These are phyloP conservation scores for Prosopis cineraria DNA, from an alignment of 306 rosid species.

Conservation along the genomic window DNA sequence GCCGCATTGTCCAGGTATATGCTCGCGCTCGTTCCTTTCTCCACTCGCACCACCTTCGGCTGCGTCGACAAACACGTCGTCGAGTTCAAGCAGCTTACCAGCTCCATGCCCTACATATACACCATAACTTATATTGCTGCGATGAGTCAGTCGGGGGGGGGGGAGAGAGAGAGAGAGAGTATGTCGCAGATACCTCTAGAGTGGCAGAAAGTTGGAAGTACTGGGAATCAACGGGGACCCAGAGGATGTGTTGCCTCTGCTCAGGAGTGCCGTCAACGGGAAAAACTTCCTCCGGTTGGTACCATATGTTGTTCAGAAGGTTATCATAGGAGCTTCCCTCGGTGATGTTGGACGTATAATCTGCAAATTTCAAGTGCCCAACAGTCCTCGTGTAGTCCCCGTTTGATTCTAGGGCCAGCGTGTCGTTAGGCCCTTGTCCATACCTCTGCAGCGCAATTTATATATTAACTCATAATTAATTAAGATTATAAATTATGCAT, in stretches of 20 bases:
- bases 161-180: too few relatives aligned
- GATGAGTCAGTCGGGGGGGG: too few relatives aligned
- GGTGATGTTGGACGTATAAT: conserved; percentile 45
- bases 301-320: conserved; percentile 62
- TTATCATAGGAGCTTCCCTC: conserved; percentile 36
- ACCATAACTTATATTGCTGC: too few relatives aligned
- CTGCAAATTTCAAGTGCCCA: conserved; percentile 52
- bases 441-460: conserved; percentile 41
- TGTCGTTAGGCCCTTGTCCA: conserved; percentile 47
- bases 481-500: background rate
- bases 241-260: conserved; percentile 53
- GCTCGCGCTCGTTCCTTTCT: conserved; percentile 53
- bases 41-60: conserved; percentile 52
- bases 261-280: conserved; percentile 62
- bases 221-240: conserved; percentile 51
- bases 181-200: too few relatives aligned
- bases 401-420: conserved; percentile 44
- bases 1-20: conserved; percentile 61
- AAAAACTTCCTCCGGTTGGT: conserved; percentile 63
- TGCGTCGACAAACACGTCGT: conserved; percentile 49
- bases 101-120: conserved; percentile 29
- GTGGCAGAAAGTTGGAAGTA: conserved; percentile 40
- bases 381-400: conserved; percentile 57
- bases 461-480: background rate
- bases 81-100: conserved; percentile 55